These are phyloP conservation scores for Chaetomium tenue DNA, from an alignment of 495 filamentous ascomycete genomes.

Conservation along the genomic window DNA sequence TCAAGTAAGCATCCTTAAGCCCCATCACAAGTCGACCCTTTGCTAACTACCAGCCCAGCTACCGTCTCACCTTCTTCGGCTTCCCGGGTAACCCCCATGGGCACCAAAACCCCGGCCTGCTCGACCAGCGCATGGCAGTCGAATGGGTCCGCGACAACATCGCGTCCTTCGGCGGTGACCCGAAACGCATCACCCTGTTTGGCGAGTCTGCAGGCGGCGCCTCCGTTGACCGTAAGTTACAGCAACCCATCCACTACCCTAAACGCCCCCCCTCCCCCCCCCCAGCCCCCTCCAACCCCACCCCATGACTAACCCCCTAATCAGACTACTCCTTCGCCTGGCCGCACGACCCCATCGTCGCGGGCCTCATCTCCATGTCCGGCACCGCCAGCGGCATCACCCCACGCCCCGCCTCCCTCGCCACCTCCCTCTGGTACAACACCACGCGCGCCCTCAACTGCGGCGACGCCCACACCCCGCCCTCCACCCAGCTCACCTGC, in stretches of 20 bases:
- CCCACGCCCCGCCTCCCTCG: neutral
- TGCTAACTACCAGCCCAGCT: constrained; percentile 36
- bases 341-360: constrained; percentile 43
- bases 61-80: constrained; percentile 60
- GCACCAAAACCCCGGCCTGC: constrained; percentile 50
- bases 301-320: no score
- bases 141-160: constrained; percentile 57
- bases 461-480: constrained; percentile 30
- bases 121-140: constrained; percentile 54
- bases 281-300: no score
- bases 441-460: constrained; percentile 46
- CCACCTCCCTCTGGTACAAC: constrained; percentile 37
- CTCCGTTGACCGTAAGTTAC: constrained; percentile 32
- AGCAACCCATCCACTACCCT: no score
- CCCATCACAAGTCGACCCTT: neutral
- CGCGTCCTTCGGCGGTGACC: constrained; percentile 57
- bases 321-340: constrained; percentile 47
- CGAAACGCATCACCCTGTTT: constrained; percentile 50
- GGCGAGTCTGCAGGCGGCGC: constrained; percentile 53
- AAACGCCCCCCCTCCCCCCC: no score
- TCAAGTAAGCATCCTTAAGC: constrained; percentile 1
- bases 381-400: constrained; percentile 24
- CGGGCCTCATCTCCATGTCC: constrained; percentile 19
- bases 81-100: constrained; percentile 43
- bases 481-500: constrained; percentile 36